Conservation (phyloP, 2,329 filamentous ascomycete genomes). For the Monilinia fructigena region DNA sequence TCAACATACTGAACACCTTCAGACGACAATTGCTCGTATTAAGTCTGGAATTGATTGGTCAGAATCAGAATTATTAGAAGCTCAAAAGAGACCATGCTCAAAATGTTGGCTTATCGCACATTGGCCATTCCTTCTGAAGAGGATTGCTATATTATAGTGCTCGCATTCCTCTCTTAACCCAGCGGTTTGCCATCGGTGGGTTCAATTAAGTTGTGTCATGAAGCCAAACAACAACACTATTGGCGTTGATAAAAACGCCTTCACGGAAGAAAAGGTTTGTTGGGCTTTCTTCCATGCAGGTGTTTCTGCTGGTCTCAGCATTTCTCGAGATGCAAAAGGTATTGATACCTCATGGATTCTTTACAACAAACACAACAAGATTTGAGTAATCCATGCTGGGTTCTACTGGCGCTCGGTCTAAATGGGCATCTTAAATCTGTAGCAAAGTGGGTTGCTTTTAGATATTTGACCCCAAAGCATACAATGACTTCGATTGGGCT, state of each 20-base stretch:
- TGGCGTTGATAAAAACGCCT: conserved; percentile 82
- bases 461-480: conserved; percentile 98
- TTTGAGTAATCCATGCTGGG: conserved; percentile 90
- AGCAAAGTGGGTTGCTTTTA: conserved; percentile 98
- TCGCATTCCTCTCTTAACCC: conserved; percentile 83
- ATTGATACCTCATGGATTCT: conserved; percentile 99
- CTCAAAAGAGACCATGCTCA: conserved; percentile 89
- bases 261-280: conserved; percentile 93
- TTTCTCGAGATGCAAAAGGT: conserved; percentile 83
- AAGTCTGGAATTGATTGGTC: conserved; percentile 73
- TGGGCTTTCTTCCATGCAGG: conserved; percentile 99
- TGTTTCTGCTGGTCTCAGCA: conserved; percentile 86
- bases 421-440: conserved; percentile 93
- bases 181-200: conserved; percentile 83
- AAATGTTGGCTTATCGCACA: conserved; percentile 77
- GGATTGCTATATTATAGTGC: conserved; percentile 86
- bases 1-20: conserved; percentile 79
- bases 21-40: conserved; percentile 77
- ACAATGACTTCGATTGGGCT: conserved; percentile 98
- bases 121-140: conserved; percentile 81
- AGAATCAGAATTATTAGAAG: conserved; percentile 84
- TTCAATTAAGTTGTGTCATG: conserved; percentile 92
- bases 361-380: conserved; percentile 88
- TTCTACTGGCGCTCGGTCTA: conserved; percentile 82
- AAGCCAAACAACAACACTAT: conserved; percentile 90